These are phyloP conservation scores for Hydnum rufescens DNA, from an alignment of 768 basidiomycete species.

Conservation along the genomic window DNA sequence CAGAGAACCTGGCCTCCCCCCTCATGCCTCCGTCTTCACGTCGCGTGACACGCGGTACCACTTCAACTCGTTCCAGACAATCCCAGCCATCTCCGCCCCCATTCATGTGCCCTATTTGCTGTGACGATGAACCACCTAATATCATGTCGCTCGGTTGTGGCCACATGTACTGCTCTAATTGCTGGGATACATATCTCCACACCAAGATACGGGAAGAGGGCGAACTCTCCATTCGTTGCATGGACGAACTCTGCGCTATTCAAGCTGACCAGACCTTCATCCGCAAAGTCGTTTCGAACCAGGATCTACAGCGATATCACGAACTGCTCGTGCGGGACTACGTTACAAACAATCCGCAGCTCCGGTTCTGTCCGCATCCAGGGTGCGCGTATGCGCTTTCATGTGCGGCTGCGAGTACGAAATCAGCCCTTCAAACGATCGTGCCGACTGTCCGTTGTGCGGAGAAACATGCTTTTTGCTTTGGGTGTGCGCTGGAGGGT, in stretches of 20 bases:
- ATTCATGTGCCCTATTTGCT: conserved; percentile 90
- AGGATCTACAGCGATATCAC: conserved; percentile 44
- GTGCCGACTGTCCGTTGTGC: conserved; percentile 82
- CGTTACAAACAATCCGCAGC: conserved; percentile 58
- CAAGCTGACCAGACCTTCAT: conserved; percentile 48
- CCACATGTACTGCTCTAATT: conserved; percentile 65
- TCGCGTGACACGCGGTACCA: conserved; percentile 15
- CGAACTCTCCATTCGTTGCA: conserved; percentile 53
- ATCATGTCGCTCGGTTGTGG: conserved; percentile 61
- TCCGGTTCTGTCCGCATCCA: conserved; percentile 93
- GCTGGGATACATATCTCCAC: conserved; percentile 63
- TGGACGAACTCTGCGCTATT: conserved; percentile 57
- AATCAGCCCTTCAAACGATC: conserved; percentile 47
- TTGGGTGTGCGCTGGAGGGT: conserved; percentile 73
- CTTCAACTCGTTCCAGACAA: conserved; percentile 11
- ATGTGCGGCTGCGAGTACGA: conserved; percentile 62
- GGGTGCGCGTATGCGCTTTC: conserved; percentile 88
- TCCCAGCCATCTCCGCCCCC: conserved; percentile 7
- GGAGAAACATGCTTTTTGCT: conserved; percentile 66
- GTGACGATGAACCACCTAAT: conserved; percentile 43
- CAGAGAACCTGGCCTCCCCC: conserved; percentile 17
- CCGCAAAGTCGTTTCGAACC: conserved; percentile 27
- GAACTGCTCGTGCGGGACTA: conserved; percentile 80
- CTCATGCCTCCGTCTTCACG: background rate
- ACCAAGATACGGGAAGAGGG: conserved; percentile 73